These are phyloP conservation scores for Phytopythium ostracodes DNA, from an alignment of 352 stramenopile genomes.

Conservation along the genomic window DNA sequence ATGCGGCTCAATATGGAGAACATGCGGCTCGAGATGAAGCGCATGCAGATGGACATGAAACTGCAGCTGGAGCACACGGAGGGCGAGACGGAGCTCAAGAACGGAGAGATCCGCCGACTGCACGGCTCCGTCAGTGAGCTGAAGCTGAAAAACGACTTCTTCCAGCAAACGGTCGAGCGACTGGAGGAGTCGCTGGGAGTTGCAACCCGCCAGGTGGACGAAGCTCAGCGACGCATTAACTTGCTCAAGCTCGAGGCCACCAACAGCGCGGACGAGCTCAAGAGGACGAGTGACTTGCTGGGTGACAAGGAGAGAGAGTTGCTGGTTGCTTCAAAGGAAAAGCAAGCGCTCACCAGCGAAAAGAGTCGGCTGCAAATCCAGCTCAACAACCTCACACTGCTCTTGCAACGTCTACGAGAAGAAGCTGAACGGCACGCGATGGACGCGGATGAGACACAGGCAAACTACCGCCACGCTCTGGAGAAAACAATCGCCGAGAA, in stretches of 20 bases:
- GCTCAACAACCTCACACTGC: conserved; percentile 31
- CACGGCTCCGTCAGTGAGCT: conserved; percentile 45
- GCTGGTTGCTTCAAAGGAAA: conserved; percentile 25
- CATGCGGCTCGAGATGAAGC: conserved; percentile 60
- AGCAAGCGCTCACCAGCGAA: conserved; percentile 26
- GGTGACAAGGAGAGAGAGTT: conserved; percentile 36
- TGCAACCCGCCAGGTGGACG: conserved; percentile 40
- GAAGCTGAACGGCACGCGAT: conserved; percentile 33
- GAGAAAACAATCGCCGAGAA: conserved; percentile 33
- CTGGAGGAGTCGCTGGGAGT: conserved; percentile 36
- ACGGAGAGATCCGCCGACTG: conserved; percentile 59
- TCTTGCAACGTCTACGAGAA: conserved; percentile 28
- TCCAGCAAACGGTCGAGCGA: conserved; percentile 39
- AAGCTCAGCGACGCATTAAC: conserved; percentile 41
- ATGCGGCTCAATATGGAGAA: conserved; percentile 54
- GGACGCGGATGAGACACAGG: conserved; percentile 41
- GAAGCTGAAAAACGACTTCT: conserved; percentile 53
- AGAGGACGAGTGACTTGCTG: conserved; percentile 25
- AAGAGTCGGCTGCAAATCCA: conserved; percentile 50
- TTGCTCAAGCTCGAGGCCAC: conserved; percentile 45
- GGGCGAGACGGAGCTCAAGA: conserved; percentile 68
- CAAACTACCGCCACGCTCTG: conserved; percentile 24
- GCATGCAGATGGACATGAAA: conserved; percentile 72
- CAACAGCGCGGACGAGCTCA: conserved; percentile 34
- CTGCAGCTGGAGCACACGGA: conserved; percentile 62